Base-by-base conservation (phyloP, 768 basidiomycete species). In the Crassisporium funariophilum region DNA sequence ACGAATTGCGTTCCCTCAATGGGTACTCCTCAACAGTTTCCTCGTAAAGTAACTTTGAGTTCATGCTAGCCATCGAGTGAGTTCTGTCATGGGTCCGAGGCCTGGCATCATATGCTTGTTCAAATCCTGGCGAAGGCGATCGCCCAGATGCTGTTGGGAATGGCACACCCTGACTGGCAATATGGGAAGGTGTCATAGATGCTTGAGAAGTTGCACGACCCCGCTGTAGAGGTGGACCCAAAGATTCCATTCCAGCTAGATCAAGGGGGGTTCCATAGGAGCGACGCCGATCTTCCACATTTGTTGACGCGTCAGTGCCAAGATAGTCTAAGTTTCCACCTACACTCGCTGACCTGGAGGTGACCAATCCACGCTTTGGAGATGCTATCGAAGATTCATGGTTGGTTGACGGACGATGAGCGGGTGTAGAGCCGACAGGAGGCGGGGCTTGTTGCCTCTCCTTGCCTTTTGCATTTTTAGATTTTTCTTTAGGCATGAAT, bases 401-500 rank as follows among this genome's bases (percentile, higher is more conserved):
- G 19, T 69, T 73, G 31, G 75, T 70, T 15, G 68, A 64, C 22
- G 75, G 72, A 20, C 68, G 69, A 33, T 72, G 75, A 44, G 73
- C 66, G 35, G 68, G 72, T n/a, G 73, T 70, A 10, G 73, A 70
- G 31, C 64, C 65, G 36, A 73, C 59, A 36, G 67, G 57, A 46
- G 72, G 72, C 22, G 53, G 48, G 17, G 50, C 46, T 19, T 36
- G 44, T 16, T 58, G 59, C 60, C 78, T 31, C 11, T n/a, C 56
- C 66, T 78, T 75, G n/a, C 64, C 70, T 49, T 72, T 76, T 15
- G 63, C 65, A 50, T 74, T 76, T 13, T 58, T 58, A n/a, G 61
- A 62, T 53, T 74, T 46, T 54, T 86, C 82, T 55, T 87, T 86
- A 1, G 82, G 76, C 50, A 89, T 81, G 66, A 90, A 83, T 5